Evolutionary conservation across 2,329 filamentous ascomycete species (phyloP), one percentile per base, ranked within the genome.

Genomic region (Botrytis byssoidea): DNA sequence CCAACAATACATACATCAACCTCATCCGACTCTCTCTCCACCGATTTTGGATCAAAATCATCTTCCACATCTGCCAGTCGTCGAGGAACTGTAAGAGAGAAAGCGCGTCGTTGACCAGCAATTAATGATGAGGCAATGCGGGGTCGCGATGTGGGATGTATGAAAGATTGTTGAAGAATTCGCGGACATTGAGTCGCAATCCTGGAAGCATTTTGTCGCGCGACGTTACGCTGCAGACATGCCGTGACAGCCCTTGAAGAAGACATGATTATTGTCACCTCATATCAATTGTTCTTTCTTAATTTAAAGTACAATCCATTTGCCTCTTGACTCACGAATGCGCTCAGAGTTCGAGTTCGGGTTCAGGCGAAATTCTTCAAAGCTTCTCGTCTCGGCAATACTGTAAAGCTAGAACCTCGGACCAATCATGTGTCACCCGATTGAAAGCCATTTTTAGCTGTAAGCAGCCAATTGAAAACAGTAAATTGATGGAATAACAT

Each of bases 1-100:
- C 96, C 96, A 71, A 99, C 90, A 80, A 99, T 98, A 83, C 94
- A 97, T 44, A 99, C 95, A 83, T 99, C 96, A 44, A 99, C 96
- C 84, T 96, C 86, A 80, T 99, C 96, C 71, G 90, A 92, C 83
- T 98, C 96, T 77, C 96, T 91, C 77, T 98, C 95, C 74, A 95
- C 86, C 72, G 83, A 84, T 37, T 85, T 83, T 14, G 91, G 91
- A 80, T 94, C 91, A 78, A 93, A 93, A 73, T 85, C 80, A 51
- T 89, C 88, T 73, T 89, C 85, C 40, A 82, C 81, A 74, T 85
- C 83, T 70, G 84, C 83, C 73, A 85, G 80, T 70, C 79, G 80
- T 61, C 82, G 81, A 68, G 79, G 80, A 59, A 82, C 73, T 66
- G 84, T 84, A 61, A 83, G 81, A 42, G 86, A 86, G 77, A 88